Evolutionary conservation across 495 filamentous ascomycete species (phyloP).

Genomic region (Tuber indicum): DNA sequence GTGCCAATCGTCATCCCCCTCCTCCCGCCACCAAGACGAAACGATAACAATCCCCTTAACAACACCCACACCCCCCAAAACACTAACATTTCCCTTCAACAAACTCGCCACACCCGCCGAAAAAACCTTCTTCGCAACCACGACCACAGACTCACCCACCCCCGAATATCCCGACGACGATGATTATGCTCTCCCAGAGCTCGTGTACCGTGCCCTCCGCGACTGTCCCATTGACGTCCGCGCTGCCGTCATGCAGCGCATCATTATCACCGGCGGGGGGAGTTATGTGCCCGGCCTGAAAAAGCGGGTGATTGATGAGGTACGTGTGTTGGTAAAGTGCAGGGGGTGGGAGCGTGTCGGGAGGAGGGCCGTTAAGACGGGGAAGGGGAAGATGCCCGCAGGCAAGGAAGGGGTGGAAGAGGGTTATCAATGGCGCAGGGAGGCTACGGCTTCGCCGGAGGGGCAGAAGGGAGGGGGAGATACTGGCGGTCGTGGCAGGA

Average conservation of each 20-base stretch:
- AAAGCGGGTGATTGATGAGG: conserved; percentile 68
- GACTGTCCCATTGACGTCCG: conserved; percentile 73
- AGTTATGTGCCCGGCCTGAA: conserved; percentile 75
- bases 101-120: conserved; percentile 68
- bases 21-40: conserved; percentile 26
- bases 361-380: conserved; percentile 38
- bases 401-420: neutral
- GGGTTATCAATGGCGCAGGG: conserved; percentile 12
- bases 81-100: conserved; percentile 59
- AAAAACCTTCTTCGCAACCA: conserved; percentile 59
- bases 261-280: conserved; percentile 79
- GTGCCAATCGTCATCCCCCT: conserved; percentile 11
- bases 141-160: conserved; percentile 38
- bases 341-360: conserved; percentile 66
- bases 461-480: neutral
- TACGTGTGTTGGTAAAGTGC: conserved; percentile 55
- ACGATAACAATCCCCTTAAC: conserved; percentile 49
- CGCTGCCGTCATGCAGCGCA: conserved; percentile 78
- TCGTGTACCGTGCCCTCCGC: conserved; percentile 71
- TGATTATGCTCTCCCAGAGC: conserved; percentile 63
- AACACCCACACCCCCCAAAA: conserved; percentile 47
- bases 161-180: conserved; percentile 68
- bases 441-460: conserved; percentile 33
- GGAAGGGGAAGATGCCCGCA: conserved; percentile 6
- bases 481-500: conserved; percentile 45